phyloP scores from a whole-genome alignment of 108 stramenopile genomes.

The Cyclotella atomus region DNA sequence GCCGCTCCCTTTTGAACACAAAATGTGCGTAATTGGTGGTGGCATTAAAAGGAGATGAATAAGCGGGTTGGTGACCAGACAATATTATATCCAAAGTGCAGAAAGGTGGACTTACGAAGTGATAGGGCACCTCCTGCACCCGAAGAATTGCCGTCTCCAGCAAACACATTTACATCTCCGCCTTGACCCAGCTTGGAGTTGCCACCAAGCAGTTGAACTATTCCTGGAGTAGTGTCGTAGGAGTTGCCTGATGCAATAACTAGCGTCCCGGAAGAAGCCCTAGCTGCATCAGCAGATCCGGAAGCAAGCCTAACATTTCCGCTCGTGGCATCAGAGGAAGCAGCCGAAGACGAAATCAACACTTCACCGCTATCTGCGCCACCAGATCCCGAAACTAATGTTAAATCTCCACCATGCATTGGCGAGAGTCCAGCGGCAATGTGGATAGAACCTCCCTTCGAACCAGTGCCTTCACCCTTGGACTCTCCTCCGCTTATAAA shows the following conservation, averaged over 20 bases:
- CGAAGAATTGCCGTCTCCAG: constrained; percentile 17
- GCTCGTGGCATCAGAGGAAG: background rate
- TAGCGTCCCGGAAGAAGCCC: constrained; percentile 17
- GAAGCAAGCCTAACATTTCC: constrained; percentile 14
- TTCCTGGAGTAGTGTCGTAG: constrained; percentile 14
- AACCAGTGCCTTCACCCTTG: constrained; percentile 13
- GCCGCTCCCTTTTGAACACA: constrained; percentile 22
- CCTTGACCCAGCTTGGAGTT: constrained; percentile 15
- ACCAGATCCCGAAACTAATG: constrained; percentile 21
- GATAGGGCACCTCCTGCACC: constrained; percentile 24
- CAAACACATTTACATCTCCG: constrained; percentile 16
- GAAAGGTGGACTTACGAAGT: constrained; percentile 33
- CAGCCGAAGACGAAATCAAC: constrained; percentile 1
- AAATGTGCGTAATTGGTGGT: no score
- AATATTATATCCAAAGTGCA: no score
- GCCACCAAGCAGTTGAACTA: constrained; percentile 21
- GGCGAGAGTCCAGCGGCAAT: constrained; percentile 8
- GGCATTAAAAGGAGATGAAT: no score
- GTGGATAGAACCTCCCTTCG: constrained; percentile 27
- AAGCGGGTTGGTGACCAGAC: no score
- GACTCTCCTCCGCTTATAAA: constrained; percentile 32
- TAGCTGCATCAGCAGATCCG: background rate
- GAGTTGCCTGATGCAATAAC: constrained; percentile 19
- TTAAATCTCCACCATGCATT: constrained; percentile 15
- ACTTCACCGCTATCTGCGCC: constrained; percentile 15